Percentiles rank a stretch among this genome's conserved stretches.
phyloP scores from a whole-genome alignment of 345 rosid genomes.

The Pelargonium nanum region DNA sequence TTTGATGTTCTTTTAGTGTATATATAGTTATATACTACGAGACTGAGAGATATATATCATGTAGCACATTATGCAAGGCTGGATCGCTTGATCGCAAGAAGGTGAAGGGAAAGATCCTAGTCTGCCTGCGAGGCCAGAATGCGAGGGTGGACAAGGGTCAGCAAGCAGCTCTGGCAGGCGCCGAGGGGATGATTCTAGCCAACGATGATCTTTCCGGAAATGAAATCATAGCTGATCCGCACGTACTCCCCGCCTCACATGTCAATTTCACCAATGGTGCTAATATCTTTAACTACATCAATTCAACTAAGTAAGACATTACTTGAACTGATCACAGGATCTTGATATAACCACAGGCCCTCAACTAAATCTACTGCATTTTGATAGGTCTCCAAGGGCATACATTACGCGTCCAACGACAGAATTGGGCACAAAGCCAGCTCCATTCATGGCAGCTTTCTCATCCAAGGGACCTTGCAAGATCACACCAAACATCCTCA shows the following conservation, averaged over 20 bases:
- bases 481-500: conserved; percentile 51
- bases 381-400: conserved; percentile 42
- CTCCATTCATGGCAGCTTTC: conserved; percentile 69
- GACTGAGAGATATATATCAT: too few species aligned
- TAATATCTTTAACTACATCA: conserved; percentile 37
- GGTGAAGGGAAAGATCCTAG: conserved; percentile 60
- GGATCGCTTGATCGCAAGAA: conserved; percentile 55
- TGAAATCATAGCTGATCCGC: conserved; percentile 43
- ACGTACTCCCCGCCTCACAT: conserved; percentile 67
- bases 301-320: conserved; percentile 33
- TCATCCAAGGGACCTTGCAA: conserved; percentile 70
- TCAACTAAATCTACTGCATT: not conserved
- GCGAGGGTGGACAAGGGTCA: conserved; percentile 49
- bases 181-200: conserved; percentile 69
- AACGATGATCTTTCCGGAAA: conserved; percentile 32
- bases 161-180: conserved; percentile 55
- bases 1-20: too few species aligned
- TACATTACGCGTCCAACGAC: conserved; percentile 36
- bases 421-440: conserved; percentile 33
- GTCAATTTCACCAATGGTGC: conserved; percentile 40
- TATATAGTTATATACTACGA: too few species aligned
- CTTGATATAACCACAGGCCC: not conserved
- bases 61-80: conserved; percentile 41
- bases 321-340: not conserved
- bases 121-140: conserved; percentile 51